phyloP scores from a whole-genome alignment of 148 eudicot species.

The Nepenthes mirabilis region DNA sequence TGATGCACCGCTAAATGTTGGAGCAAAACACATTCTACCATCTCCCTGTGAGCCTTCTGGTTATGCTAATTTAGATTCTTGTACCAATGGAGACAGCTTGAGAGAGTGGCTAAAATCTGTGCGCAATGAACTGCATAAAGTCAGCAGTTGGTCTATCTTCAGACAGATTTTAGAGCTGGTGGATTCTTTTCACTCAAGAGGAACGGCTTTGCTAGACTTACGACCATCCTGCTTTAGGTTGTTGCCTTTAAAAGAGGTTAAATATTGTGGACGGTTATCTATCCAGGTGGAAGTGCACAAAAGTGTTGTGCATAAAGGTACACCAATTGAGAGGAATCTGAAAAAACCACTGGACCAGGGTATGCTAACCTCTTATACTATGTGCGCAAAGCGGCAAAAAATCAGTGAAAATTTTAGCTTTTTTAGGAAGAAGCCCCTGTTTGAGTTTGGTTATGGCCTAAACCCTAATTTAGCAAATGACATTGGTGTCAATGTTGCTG shows the following conservation, averaged over 20 bases:
- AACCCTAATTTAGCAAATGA: constrained; percentile 13
- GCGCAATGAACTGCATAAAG: constrained; percentile 30
- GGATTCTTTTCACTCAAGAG: constrained; percentile 51
- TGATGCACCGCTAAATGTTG: constrained; percentile 15
- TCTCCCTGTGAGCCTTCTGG: neutral
- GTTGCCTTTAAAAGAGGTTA: constrained; percentile 37
- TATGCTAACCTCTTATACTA: constrained; percentile 11
- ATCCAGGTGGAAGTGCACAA: constrained; percentile 17
- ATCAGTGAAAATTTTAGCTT: neutral
- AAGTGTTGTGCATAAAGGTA: constrained; percentile 18
- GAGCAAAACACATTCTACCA: constrained; percentile 8
- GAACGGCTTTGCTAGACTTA: constrained; percentile 47
- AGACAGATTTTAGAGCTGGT: constrained; percentile 63
- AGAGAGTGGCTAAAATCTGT: constrained; percentile 69
- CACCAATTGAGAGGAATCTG: constrained; percentile 15
- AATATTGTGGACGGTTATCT: constrained; percentile 46
- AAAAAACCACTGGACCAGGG: constrained; percentile 44
- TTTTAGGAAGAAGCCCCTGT: constrained; percentile 28
- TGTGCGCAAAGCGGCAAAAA: constrained; percentile 39
- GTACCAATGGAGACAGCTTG: constrained; percentile 40
- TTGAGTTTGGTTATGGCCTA: constrained; percentile 1
- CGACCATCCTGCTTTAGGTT: constrained; percentile 76
- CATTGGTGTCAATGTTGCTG: constrained; percentile 10
- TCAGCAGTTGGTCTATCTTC: constrained; percentile 36
- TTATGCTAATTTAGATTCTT: constrained; percentile 10